Evolutionary conservation across 768 basidiomycete genomes (phyloP), one percentile per base, ranked within the genome.

Genomic region (Boletus subcaerulescens): DNA sequence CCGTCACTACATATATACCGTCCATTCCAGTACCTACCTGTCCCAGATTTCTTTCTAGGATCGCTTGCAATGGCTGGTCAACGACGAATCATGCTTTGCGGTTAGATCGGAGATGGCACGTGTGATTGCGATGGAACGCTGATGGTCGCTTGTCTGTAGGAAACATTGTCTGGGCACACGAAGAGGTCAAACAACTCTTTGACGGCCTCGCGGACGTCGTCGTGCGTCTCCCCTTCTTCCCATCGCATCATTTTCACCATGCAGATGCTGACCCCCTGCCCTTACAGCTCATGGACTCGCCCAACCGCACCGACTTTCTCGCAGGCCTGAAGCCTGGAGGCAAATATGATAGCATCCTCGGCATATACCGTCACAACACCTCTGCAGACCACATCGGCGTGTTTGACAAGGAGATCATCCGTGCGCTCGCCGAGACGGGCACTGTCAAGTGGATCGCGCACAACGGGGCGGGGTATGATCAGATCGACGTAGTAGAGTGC

Each of bases 401-500:
- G 15, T 93, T 93, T 64, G 91, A 97, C 69, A 81, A 83, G 68
- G 88, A 87, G 58, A 76, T 96, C 59, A 77, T 97, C 59, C 71
- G 77, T 46, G 82, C 79, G 0, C 76, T 97, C 11, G 85, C 91
- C 1, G 57, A 52, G 40, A 65, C 46, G 5, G 58, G 77, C 1
- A 77, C 76, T 18, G 79, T 95, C 58, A 85, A 86, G 64, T 93
- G 89, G 86, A 91, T 96, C 66, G 90, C 87, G 1, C 93, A 93
- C 70, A 94, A 94, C 53, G 94, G 93, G 12, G 93, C 94, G 0
- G 93, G 94, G 0, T 97, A 97, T 67, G 93, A 97, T 67, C 84
- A 86, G 57, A 87, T 96, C 59, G 88, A 94, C 64, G 83, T 93
- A 15, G 69, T 73, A 8, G 87, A 86, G 5, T 87, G 87, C 69